Evolutionary conservation across 1,139 yeast species (phyloP).

Genomic region (Zygoascus sp.): DNA sequence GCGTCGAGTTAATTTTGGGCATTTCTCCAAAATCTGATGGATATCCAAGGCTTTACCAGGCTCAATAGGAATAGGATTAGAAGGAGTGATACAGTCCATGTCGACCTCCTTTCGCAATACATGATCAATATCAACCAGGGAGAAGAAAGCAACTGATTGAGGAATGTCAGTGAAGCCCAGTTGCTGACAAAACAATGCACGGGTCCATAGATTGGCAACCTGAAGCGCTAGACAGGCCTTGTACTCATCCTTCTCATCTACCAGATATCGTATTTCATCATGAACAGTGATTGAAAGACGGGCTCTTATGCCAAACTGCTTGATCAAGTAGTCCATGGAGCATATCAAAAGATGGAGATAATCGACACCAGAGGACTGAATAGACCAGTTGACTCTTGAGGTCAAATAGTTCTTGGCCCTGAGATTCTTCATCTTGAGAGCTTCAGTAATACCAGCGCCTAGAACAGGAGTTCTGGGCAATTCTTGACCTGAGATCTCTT

Average conservation of each 20-base stretch:
- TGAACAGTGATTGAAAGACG: conserved; percentile 85
- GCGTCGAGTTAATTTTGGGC: conserved; percentile 14
- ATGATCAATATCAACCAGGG: conserved; percentile 86
- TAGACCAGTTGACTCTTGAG: conserved; percentile 94
- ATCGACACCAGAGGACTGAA: conserved; percentile 97
- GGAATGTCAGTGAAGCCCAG: conserved; percentile 87
- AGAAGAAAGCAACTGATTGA: conserved; percentile 91
- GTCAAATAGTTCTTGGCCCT: conserved; percentile 63
- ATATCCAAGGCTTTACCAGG: conserved; percentile 79
- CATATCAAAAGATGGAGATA: conserved; percentile 80
- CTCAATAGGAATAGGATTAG: conserved; percentile 65
- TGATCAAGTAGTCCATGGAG: conserved; percentile 79
- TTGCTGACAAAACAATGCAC: conserved; percentile 93
- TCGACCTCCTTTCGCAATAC: conserved; percentile 86
- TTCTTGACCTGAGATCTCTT: conserved; percentile 79
- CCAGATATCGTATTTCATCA: conserved; percentile 86
- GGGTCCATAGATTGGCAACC: conserved; percentile 88
- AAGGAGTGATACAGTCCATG: conserved; percentile 86
- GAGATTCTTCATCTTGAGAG: conserved; percentile 64
- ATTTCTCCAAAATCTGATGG: conserved; percentile 39
- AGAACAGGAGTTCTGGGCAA: conserved; percentile 85
- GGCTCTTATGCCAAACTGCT: conserved; percentile 65
- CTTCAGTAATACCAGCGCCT: conserved; percentile 91
- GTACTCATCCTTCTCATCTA: conserved; percentile 65
- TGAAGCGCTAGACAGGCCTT: conserved; percentile 80